Percentiles rank a stretch among this genome's conserved stretches.
phyloP scores from a whole-genome alignment of 2,329 filamentous ascomycete genomes.

The Penicillium glabrum region DNA sequence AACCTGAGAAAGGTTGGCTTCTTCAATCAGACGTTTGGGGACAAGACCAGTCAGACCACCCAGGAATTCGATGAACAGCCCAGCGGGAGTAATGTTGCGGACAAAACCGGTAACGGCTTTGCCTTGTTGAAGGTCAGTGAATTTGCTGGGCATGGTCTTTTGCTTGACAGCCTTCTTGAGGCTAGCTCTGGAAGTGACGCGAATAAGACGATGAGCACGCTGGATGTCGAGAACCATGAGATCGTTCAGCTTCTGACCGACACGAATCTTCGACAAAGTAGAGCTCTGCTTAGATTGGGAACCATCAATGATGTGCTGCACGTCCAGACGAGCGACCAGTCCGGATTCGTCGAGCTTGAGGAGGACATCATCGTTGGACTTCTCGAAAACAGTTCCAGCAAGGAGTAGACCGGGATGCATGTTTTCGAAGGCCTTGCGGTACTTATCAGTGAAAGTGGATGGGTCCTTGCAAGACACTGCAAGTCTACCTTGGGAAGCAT shows the following conservation, averaged over 20 bases:
- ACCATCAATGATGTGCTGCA: conserved; percentile 82
- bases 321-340: conserved; percentile 73
- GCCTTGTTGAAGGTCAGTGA: conserved; percentile 71
- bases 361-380: conserved; percentile 72
- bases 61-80: conserved; percentile 85
- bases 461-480: conserved; percentile 93
- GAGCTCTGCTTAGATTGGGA: conserved; percentile 75
- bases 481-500: conserved; percentile 68
- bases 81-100: conserved; percentile 76
- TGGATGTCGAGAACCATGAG: conserved; percentile 87
- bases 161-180: conserved; percentile 73
- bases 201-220: conserved; percentile 71
- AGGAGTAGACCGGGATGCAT: conserved; percentile 74
- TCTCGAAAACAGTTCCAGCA: conserved; percentile 76
- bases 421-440: conserved; percentile 69
- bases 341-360: conserved; percentile 73
- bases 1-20: conserved; percentile 65
- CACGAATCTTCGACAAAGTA: conserved; percentile 75
- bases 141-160: conserved; percentile 67
- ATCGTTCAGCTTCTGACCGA: conserved; percentile 78
- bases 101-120: conserved; percentile 75
- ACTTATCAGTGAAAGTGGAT: conserved; percentile 73
- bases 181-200: conserved; percentile 79
- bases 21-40: conserved; percentile 73
- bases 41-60: conserved; percentile 74